phyloP scores from a whole-genome alignment of 768 basidiomycete genomes.

The Suillus occidentalis region DNA sequence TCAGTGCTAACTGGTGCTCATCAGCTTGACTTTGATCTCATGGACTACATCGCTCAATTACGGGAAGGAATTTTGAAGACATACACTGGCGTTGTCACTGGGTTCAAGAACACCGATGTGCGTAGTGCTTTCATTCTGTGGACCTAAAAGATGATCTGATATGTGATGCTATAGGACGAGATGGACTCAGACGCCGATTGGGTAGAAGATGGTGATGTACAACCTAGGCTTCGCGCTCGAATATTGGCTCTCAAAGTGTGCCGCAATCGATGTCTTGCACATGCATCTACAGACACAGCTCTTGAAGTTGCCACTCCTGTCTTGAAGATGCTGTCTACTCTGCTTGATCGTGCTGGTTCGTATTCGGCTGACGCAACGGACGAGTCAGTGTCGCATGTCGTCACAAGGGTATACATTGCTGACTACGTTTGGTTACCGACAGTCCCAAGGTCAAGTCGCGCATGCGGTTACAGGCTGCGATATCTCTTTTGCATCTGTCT shows the following conservation, averaged over 20 bases:
- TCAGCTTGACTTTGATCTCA: no score
- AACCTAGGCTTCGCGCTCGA: constrained; percentile 63
- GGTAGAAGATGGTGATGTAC: constrained; percentile 66
- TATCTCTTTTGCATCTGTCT: constrained; percentile 77
- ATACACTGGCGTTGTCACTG: no score
- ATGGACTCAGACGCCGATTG: constrained; percentile 72
- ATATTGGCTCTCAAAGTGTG: constrained; percentile 77
- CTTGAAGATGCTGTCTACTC: constrained; percentile 67
- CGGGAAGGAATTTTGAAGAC: no score
- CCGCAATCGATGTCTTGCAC: constrained; percentile 76
- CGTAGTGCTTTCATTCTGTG: constrained; percentile 18
- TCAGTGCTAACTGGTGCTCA: no score
- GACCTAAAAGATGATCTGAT: background rate
- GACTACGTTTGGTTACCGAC: constrained; percentile 8
- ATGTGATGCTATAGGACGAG: constrained; percentile 41
- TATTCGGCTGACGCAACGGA: constrained; percentile 54
- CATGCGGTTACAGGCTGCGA: constrained; percentile 79
- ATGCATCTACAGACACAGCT: constrained; percentile 56
- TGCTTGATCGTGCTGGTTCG: constrained; percentile 72
- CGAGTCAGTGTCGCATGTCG: constrained; percentile 38
- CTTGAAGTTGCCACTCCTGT: constrained; percentile 72
- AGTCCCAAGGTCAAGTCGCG: constrained; percentile 70
- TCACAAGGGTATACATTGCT: constrained; percentile 8
- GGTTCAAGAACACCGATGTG: no score
- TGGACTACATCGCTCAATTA: no score